phyloP scores from a whole-genome alignment of 2,329 filamentous ascomycete genomes.

The Teratosphaeria destructans region DNA sequence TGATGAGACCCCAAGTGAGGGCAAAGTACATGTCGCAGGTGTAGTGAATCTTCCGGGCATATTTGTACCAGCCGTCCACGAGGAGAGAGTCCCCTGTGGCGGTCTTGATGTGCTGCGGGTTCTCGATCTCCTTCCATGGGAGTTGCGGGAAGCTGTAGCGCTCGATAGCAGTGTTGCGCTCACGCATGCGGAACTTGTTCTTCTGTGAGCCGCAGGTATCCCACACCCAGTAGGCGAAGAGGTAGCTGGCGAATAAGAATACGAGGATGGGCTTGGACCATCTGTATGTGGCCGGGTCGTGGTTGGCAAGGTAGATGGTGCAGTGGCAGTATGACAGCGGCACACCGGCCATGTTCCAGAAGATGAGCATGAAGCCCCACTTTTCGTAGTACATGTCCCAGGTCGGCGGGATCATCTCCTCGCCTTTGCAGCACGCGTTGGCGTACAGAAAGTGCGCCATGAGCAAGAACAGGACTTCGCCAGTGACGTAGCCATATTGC shows the following conservation, averaged over 20 bases:
- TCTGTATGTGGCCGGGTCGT: constrained; percentile 64
- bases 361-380: constrained; percentile 95
- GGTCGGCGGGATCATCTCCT: constrained; percentile 80
- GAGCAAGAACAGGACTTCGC: constrained; percentile 73
- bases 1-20: constrained; percentile 68
- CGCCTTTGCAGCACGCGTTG: constrained; percentile 84
- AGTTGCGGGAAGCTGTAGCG: constrained; percentile 81
- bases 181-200: constrained; percentile 76
- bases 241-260: constrained; percentile 58
- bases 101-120: constrained; percentile 68
- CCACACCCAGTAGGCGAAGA: constrained; percentile 85
- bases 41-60: constrained; percentile 49
- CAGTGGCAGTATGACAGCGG: constrained; percentile 89
- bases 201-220: constrained; percentile 89
- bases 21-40: constrained; percentile 72
- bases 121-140: constrained; percentile 74
- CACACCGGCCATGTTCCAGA: constrained; percentile 91
- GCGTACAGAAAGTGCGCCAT: constrained; percentile 89
- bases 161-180: constrained; percentile 58
- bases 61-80: constrained; percentile 72
- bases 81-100: constrained; percentile 66
- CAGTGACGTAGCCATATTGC: constrained; percentile 71
- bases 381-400: constrained; percentile 98
- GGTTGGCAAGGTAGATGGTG: constrained; percentile 79
- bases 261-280: constrained; percentile 62